Percentiles rank a stretch among this genome's conserved stretches.
Evolutionary conservation across 1,139 yeast genomes (phyloP).

Genomic region (Lodderomyces theae): DNA sequence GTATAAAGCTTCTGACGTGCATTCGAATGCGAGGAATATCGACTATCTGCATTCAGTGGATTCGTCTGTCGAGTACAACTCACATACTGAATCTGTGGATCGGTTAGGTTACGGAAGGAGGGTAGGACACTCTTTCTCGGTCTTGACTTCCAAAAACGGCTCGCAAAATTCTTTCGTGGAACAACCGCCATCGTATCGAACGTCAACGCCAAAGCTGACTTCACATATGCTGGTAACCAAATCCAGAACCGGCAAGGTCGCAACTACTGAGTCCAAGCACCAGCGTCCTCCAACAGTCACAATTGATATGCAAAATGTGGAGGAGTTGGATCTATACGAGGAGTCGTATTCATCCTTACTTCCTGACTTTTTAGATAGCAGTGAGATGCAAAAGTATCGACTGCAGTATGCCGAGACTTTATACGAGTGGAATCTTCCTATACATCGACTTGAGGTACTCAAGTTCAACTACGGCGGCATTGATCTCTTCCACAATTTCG

Average conservation of each 20-base stretch:
- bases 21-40: conserved; percentile 15
- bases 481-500: conserved; percentile 21
- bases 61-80: conserved; percentile 15
- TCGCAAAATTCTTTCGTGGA: conserved; percentile 1
- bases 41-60: conserved; percentile 12
- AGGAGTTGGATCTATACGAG: conserved; percentile 54
- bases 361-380: conserved; percentile 46
- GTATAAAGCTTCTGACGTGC: background rate
- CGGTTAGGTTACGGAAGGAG: conserved; percentile 11
- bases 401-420: conserved; percentile 78
- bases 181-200: background rate
- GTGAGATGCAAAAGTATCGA: conserved; percentile 52
- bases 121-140: conserved; percentile 1
- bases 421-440: conserved; percentile 79
- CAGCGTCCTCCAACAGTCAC: conserved; percentile 40
- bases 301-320: conserved; percentile 55
- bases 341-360: conserved; percentile 45
- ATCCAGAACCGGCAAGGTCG: background rate
- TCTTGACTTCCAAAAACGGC: background rate
- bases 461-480: conserved; percentile 59
- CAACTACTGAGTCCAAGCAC: conserved; percentile 8
- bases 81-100: conserved; percentile 16
- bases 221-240: background rate
- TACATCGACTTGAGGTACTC: conserved; percentile 70
- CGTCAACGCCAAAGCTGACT: background rate